A percentile compares a stretch with the other conserved stretches of the same genome.
Conservation (phyloP, 2,329 filamentous ascomycete genomes). For the Ceratocystis cacaofunesta region DNA sequence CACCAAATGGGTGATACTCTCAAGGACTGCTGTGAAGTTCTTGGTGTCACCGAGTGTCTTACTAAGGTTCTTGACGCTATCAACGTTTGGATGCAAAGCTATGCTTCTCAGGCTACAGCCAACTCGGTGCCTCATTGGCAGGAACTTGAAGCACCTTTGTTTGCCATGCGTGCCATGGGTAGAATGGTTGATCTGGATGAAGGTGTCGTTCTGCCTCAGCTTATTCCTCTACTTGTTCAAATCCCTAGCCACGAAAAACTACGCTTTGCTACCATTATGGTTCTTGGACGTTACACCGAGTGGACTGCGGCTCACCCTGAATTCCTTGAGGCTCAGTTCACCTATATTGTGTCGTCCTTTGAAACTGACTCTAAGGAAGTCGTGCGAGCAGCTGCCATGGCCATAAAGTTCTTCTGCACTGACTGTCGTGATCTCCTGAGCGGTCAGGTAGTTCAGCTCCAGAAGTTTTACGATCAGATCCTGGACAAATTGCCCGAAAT, state of each 20-base stretch:
- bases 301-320: conserved; percentile 94
- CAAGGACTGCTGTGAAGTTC: conserved; percentile 92
- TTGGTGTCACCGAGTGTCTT: conserved; percentile 82
- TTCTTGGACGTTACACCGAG: conserved; percentile 87
- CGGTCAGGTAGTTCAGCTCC: conserved; percentile 69
- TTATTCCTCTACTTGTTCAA: conserved; percentile 85
- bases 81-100: conserved; percentile 72
- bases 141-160: conserved; percentile 83
- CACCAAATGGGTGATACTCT: conserved; percentile 96
- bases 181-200: conserved; percentile 90
- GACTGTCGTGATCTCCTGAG: conserved; percentile 83
- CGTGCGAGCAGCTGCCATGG: conserved; percentile 75
- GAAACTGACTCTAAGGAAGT: conserved; percentile 80
- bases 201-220: conserved; percentile 68
- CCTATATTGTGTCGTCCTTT: conserved; percentile 90
- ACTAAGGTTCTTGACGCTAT: conserved; percentile 78
- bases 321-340: conserved; percentile 80
- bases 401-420: conserved; percentile 93
- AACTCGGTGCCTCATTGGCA: conserved; percentile 86
- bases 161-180: conserved; percentile 89
- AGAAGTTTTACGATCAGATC: conserved; percentile 82
- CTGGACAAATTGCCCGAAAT: conserved; percentile 69
- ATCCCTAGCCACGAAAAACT: conserved; percentile 94
- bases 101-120: conserved; percentile 58
- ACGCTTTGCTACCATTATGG: conserved; percentile 97